A percentile compares a stretch with the other conserved stretches of the same genome.
phyloP scores from a whole-genome alignment of 2,329 filamentous ascomycete genomes.

The Alternaria brassicicola region DNA sequence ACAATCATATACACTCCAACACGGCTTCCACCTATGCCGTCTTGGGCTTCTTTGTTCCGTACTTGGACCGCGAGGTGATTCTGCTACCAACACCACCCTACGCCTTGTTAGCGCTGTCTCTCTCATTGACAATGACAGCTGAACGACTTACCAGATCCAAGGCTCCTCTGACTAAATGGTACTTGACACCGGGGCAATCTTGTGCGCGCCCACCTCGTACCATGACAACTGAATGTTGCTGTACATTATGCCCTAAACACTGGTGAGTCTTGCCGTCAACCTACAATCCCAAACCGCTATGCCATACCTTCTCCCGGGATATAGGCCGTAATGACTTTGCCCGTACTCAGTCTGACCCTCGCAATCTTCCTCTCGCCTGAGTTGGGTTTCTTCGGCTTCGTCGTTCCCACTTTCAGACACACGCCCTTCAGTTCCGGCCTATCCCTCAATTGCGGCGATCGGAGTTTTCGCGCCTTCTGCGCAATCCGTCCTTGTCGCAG shows the following conservation, averaged over 20 bases:
- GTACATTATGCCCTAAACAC: constrained; percentile 82
- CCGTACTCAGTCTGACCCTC: constrained; percentile 85
- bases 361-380: constrained; percentile 96
- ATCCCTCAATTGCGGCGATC: constrained; percentile 80
- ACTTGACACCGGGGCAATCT: constrained; percentile 98
- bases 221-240: constrained; percentile 97
- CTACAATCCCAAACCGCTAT: constrained; percentile 3
- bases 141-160: constrained; percentile 79
- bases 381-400: constrained; percentile 98
- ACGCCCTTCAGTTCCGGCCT: constrained; percentile 92
- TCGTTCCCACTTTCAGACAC: constrained; percentile 90
- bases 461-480: constrained; percentile 81
- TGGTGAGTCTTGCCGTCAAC: constrained; percentile 9
- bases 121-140: not conserved
- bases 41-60: constrained; percentile 99
- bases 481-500: constrained; percentile 74
- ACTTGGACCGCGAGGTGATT: constrained; percentile 88
- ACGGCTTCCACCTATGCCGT: constrained; percentile 24
- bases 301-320: constrained; percentile 84
- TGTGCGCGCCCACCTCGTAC: constrained; percentile 92
- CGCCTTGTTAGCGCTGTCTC: constrained; percentile 27
- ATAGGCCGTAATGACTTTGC: constrained; percentile 87
- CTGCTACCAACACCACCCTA: constrained; percentile 90
- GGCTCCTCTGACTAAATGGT: constrained; percentile 88
- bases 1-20: constrained; percentile 26